phyloP scores from a whole-genome alignment of 495 filamentous ascomycete species.

The Elaphomyces granulatus region DNA sequence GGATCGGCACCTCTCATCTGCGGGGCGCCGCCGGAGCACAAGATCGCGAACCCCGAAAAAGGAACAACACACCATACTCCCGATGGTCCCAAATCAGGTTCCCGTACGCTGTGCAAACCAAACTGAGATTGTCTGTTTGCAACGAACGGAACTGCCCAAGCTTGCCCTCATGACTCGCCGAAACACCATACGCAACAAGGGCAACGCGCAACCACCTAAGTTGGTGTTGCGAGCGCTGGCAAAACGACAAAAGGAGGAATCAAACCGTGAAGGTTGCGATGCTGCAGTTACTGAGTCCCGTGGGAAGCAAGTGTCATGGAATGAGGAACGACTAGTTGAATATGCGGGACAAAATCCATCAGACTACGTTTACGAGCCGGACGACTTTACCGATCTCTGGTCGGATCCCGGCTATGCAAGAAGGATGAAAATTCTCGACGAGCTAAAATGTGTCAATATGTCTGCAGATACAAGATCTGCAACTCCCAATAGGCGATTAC shows the following conservation, averaged over 20 bases:
- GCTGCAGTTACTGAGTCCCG: not conserved
- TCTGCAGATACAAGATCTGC: conserved; percentile 20
- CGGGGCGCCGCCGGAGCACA: conserved; percentile 29
- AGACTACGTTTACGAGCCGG: too few relatives aligned
- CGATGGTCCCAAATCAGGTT: conserved; percentile 32
- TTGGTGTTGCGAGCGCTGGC: conserved; percentile 30
- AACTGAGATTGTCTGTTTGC: conserved; percentile 39
- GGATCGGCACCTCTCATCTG: conserved; percentile 11
- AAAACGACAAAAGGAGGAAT: conserved; percentile 10
- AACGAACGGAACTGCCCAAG: conserved; percentile 44
- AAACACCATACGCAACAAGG: conserved; percentile 46
- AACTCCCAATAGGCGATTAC: conserved; percentile 23
- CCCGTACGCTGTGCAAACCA: conserved; percentile 42
- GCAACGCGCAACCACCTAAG: conserved; percentile 34
- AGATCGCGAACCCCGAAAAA: conserved; percentile 22
- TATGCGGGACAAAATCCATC: too few relatives aligned
- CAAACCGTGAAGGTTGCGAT: too few relatives aligned
- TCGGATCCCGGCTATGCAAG: too few relatives aligned
- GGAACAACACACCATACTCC: conserved; percentile 11
- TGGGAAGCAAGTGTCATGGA: conserved; percentile 29
- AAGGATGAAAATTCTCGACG: too few relatives aligned
- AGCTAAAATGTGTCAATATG: too few relatives aligned
- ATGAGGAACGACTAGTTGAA: conserved; percentile 27
- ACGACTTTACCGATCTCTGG: too few relatives aligned
- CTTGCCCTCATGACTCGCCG: conserved; percentile 36